A percentile compares a stretch with the other conserved stretches of the same genome.
Evolutionary conservation across 768 basidiomycete species (phyloP).

Genomic region (Russula sp.): DNA sequence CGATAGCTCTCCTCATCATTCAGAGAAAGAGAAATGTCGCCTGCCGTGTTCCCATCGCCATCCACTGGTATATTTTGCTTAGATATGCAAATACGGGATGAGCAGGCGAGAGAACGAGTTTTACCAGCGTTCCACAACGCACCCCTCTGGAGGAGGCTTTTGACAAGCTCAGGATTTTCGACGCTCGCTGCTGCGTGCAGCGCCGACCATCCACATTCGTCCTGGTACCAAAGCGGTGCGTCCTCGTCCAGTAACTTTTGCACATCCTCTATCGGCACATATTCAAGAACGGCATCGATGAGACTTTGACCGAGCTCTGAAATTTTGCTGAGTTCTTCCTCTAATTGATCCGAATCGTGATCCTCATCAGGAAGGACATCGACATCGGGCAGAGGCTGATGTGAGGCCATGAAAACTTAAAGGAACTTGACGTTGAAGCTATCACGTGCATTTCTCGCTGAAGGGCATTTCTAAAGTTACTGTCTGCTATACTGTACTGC

Average conservation of each 20-base stretch:
- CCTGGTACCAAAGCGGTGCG: conserved; percentile 89
- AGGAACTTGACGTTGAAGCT: neutral
- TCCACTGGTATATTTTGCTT: conserved; percentile 54
- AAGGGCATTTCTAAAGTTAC: no score
- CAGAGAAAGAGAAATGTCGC: conserved; percentile 84
- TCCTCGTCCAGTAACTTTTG: conserved; percentile 55
- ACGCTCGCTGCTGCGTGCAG: conserved; percentile 84
- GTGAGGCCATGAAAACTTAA: neutral
- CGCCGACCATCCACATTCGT: conserved; percentile 71
- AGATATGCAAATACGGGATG: neutral
- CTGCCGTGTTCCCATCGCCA: conserved; percentile 75
- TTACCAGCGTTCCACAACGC: conserved; percentile 89
- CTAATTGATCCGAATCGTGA: conserved; percentile 30
- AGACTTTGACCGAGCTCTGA: conserved; percentile 54
- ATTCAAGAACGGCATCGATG: conserved; percentile 55
- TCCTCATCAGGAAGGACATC: neutral
- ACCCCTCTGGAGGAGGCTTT: conserved; percentile 69
- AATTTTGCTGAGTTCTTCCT: conserved; percentile 28
- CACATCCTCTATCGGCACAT: conserved; percentile 45
- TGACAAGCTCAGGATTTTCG: conserved; percentile 61
- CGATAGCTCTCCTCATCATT: conserved; percentile 74
- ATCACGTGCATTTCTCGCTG: neutral
- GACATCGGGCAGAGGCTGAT: neutral
- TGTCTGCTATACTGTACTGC: no score
- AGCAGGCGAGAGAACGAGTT: conserved; percentile 33